These are phyloP conservation scores for Cerrena zonata DNA, from an alignment of 1,284 basidiomycete species.

Conservation along the genomic window DNA sequence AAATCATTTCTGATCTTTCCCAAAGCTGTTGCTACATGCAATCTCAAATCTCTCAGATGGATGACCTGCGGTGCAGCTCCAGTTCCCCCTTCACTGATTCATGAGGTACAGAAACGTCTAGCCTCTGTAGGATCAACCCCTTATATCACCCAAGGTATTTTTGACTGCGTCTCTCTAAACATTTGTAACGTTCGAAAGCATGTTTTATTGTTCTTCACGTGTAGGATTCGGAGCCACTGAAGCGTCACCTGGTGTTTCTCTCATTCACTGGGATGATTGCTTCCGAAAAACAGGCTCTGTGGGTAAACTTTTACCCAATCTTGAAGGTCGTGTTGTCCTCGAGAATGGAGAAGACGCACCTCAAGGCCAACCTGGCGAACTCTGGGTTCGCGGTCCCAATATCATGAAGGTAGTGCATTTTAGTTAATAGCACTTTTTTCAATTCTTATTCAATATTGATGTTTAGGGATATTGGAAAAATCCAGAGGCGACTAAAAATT, in stretches of 20 bases:
- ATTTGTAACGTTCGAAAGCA: background rate
- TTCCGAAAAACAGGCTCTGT: slow-evolving; percentile 21
- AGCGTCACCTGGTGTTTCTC: slow-evolving; percentile 24
- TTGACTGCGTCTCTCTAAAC: background rate
- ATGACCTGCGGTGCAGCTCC: slow-evolving; percentile 73
- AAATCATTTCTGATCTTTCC: no score
- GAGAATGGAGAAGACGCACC: slow-evolving; percentile 29
- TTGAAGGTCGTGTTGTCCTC: slow-evolving; percentile 41
- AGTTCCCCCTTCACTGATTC: slow-evolving; percentile 57
- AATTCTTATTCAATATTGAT: no score
- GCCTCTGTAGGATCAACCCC: slow-evolving; percentile 27
- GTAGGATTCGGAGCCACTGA: slow-evolving; percentile 35
- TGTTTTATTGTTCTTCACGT: background rate
- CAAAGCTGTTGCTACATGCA: slow-evolving; percentile 62
- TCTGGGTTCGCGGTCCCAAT: slow-evolving; percentile 14
- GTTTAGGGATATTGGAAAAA: slow-evolving; percentile 15
- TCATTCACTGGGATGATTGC: slow-evolving; percentile 6
- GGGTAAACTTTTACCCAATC: slow-evolving; percentile 42
- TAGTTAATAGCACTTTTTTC: no score
- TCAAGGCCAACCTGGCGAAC: slow-evolving; percentile 12
- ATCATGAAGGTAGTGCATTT: slow-evolving; percentile 12
- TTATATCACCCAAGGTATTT: slow-evolving; percentile 39
- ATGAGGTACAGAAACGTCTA: slow-evolving; percentile 39
- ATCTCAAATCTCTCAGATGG: slow-evolving; percentile 55
- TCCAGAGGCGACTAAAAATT: slow-evolving; percentile 10